Percentiles rank a stretch among this genome's conserved stretches.
phyloP scores from a whole-genome alignment of 768 basidiomycete genomes.

The Hemileccinum rubropunctum region DNA sequence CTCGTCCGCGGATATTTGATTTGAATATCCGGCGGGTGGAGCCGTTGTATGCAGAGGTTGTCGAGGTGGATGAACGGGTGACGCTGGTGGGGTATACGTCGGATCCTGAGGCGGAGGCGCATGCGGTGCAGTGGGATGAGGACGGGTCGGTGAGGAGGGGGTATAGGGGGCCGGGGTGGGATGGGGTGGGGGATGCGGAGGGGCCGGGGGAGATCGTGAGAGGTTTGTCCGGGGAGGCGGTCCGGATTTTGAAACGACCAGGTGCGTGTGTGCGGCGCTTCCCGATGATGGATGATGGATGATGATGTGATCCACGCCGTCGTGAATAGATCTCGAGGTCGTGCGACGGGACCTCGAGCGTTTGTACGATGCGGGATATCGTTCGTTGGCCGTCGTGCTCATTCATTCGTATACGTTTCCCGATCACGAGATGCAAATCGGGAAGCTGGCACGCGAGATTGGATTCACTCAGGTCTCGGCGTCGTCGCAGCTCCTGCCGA shows the following conservation, averaged over 20 bases:
- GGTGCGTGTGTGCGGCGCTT: constrained; percentile 29
- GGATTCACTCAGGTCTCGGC: constrained; percentile 92
- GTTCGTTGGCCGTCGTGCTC: constrained; percentile 85
- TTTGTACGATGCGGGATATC: constrained; percentile 79
- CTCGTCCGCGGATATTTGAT: constrained; percentile 93
- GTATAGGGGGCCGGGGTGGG: constrained; percentile 79
- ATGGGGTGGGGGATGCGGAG: constrained; percentile 65
- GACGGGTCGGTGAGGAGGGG: constrained; percentile 62
- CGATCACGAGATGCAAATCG: constrained; percentile 76
- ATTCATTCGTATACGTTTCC: constrained; percentile 93
- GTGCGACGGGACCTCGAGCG: constrained; percentile 62
- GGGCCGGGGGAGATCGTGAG: constrained; percentile 77
- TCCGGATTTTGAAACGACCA: constrained; percentile 74
- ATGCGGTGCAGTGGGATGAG: constrained; percentile 75
- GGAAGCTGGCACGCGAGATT: constrained; percentile 65
- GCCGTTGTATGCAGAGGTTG: constrained; percentile 68
- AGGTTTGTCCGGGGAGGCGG: constrained; percentile 88
- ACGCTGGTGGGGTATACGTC: constrained; percentile 92
- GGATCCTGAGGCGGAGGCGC: constrained; percentile 76
- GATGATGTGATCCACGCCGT: too few species aligned
- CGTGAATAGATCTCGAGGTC: constrained; percentile 43
- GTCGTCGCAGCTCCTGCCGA: constrained; percentile 82
- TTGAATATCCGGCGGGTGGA: constrained; percentile 79
- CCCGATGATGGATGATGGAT: background rate
- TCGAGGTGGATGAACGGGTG: constrained; percentile 84